Base-by-base conservation (phyloP, 257 asterid species). In the Parsonsia alboflavescens region DNA sequence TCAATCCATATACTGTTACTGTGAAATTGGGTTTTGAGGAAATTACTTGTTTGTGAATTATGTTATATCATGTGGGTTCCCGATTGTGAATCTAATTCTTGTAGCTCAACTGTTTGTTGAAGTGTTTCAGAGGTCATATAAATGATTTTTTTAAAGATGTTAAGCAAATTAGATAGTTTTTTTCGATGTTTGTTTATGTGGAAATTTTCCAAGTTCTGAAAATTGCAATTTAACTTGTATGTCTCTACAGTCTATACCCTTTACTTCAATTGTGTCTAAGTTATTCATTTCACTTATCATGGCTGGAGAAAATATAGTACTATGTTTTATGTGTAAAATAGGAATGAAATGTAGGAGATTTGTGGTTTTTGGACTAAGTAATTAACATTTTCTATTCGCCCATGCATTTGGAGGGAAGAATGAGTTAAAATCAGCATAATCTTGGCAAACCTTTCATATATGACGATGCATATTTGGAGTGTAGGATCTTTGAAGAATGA, bases 111-210 rank as follows among this genome's bases (percentile, higher is more conserved):
- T 68, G 63, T 53, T 78, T 16, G 81, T 30, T 36, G 7, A 45
- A 78, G 39, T 78, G 78, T 21, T 59, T 28, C 36, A 56, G 9
- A 24, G 75, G 50, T 33, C 62, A 26, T 21, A 10, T 24, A 22
- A 11, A 12, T 62, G 44, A 62, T 62, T 62, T n/a, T 30, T 62
- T 22, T 28, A 15, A 10, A 33, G 8, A 11, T 59, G 24, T 58
- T 58, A 10, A 15, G 9, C 19, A 24, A 33, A 63, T 62, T 62
- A 33, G 45, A 28, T 30, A 39, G n/a, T 19, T 62, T 62, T 1
- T 28, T 30, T 15, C 30, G 68, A 22, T 22, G 33, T 54, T 59
- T 28, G 7, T 59, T 17, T 58, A 58, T 58, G 0, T 58, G 39
- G 13, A 58, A 58, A 21, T 7, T 24, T 57, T 10, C 26, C 21